A percentile compares a stretch with the other conserved stretches of the same genome.
Conservation (phyloP, 768 basidiomycete species). For the Candolleomyces efflorescens region DNA sequence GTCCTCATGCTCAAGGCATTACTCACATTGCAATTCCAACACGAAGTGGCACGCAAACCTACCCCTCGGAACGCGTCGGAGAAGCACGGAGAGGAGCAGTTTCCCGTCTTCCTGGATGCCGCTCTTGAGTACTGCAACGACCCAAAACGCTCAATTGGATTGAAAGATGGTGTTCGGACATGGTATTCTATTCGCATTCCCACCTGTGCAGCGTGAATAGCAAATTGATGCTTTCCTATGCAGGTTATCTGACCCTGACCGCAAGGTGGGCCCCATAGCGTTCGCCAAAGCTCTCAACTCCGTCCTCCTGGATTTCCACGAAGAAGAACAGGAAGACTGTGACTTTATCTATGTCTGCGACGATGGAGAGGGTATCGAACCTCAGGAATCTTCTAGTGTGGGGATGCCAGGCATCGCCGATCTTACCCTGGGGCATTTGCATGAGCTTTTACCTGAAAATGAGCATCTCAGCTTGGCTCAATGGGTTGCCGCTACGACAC, state of each 20-base stretch:
- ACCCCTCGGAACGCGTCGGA: not conserved
- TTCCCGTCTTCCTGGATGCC: not conserved
- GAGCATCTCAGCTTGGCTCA: too few relatives aligned
- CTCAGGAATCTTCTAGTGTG: not conserved
- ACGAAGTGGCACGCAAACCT: too few relatives aligned
- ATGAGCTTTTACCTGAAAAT: too few relatives aligned
- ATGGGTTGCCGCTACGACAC: too few relatives aligned
- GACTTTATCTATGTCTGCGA: not conserved
- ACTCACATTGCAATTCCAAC: too few relatives aligned
- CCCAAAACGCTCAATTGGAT: not conserved
- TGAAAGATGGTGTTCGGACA: not conserved
- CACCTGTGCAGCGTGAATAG: not conserved
- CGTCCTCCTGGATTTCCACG: not conserved
- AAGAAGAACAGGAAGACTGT: not conserved
- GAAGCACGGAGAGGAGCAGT: not conserved
- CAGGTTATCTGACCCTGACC: too few relatives aligned
- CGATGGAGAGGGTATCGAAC: not conserved
- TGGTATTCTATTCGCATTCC: not conserved
- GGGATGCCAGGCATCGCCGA: not conserved
- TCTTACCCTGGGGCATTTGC: too few relatives aligned
- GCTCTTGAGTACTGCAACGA: constrained; percentile 2
- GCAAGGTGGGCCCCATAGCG: too few relatives aligned
- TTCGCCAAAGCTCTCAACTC: not conserved
- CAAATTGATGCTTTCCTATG: too few relatives aligned
- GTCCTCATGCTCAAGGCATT: too few relatives aligned